Evolutionary conservation across 768 basidiomycete genomes (phyloP), one percentile per base, ranked within the genome.

Genomic region (Phylloporus rhodoxanthus): DNA sequence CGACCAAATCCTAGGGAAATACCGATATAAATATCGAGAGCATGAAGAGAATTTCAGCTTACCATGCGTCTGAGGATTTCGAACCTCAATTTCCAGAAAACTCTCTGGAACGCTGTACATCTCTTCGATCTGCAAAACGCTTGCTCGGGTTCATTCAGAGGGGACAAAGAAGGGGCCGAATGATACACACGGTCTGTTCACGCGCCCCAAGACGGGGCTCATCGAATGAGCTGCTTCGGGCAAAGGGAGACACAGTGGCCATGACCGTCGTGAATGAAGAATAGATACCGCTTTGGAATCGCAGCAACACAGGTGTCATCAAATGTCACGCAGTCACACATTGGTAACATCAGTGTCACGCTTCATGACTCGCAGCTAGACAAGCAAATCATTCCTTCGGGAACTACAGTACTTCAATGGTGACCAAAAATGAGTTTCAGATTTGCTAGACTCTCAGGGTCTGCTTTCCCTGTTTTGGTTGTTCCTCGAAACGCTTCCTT

Each of bases 51-150:
- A 25, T 6, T 14, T 14, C 20, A 7, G 19, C 51, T 48, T 50
- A 91, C 94, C 95, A 59, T 97, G 95, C 0, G 95, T 99, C 70
- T 95, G 91, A 7, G 95, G 94, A 66, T 95, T 96, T 59, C 89
- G 77, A 7, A 98, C 91, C 68, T 99, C 95, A 57, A 99, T 96
- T 73, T 98, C 95, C 41, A 98, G 74, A 67, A 95, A 96, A 62
- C 89, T 92, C 70, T 97, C 94, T 30, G 95, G 95, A 5, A 95
- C 85, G 57, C 87, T 89, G 65, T 98, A 99, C 92, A 96, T 95
- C 72, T 97, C 94, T 70, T 97, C 94, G 60, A 96, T 88, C 86
- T 92, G 68, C 51, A 61, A 59, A 39, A 47, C 39, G 59, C 67
- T 66, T 68, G 65, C 60, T 63, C 58, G 66, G 53, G 65, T 65